Percentiles rank a stretch among this genome's conserved stretches.
Evolutionary conservation across 129 eudicot species (phyloP).

Genomic region (Saussurea involucrata): DNA sequence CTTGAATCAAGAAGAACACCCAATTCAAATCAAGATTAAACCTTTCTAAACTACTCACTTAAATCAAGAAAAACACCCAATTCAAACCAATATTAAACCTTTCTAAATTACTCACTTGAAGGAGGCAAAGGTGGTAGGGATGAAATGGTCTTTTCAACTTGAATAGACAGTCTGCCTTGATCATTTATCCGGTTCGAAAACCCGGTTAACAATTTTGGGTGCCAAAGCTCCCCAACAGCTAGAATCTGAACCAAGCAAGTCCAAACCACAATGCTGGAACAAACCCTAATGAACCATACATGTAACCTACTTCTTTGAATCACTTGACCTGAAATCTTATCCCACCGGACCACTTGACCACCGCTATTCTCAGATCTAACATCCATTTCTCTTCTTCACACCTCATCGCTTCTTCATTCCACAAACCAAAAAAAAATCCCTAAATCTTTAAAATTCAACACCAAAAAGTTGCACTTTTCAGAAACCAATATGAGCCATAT

Average conservation of each 20-base stretch:
- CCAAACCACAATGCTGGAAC: conserved; percentile 92
- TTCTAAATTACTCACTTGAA: conserved; percentile 48
- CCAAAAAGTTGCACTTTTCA: not conserved
- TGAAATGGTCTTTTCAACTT: not conserved
- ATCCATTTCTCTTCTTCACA: conserved; percentile 52
- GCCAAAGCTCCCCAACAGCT: conserved; percentile 79
- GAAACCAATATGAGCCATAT: not conserved
- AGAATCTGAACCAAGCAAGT: conserved; percentile 84
- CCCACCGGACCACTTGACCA: conserved; percentile 38
- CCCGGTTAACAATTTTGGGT: conserved; percentile 50
- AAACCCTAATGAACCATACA: conserved; percentile 83
- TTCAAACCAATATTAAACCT: not conserved
- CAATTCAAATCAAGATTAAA: too few species aligned
- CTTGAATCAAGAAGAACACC: too few species aligned
- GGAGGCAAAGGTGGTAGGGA: conserved; percentile 52
- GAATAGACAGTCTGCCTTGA: not conserved
- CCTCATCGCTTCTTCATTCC: conserved; percentile 4
- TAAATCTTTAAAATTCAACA: not conserved
- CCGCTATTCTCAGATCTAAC: conserved; percentile 59
- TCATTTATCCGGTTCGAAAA: not conserved
- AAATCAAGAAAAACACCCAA: not conserved
- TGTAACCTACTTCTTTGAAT: conserved; percentile 56
- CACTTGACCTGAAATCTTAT: conserved; percentile 49
- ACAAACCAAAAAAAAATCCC: not conserved
- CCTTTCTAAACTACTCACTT: too few species aligned